These are phyloP conservation scores for Pythium aphanidermatum DNA, from an alignment of 352 stramenopile species.

Conservation along the genomic window DNA sequence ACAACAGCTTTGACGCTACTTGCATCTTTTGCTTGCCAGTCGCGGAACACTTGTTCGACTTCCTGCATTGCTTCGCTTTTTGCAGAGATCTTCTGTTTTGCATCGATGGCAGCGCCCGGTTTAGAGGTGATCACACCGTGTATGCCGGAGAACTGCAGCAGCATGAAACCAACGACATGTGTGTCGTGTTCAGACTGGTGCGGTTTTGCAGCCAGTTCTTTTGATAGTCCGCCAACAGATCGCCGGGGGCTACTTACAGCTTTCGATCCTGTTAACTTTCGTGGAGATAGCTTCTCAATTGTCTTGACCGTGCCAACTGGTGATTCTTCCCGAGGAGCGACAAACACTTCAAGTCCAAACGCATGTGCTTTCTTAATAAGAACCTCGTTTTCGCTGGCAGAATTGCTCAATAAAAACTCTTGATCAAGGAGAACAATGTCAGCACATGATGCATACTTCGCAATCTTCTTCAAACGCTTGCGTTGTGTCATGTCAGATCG, in stretches of 20 bases:
- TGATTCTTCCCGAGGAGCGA: conserved; percentile 15
- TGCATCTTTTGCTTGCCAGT: conserved; percentile 26
- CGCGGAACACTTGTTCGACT: conserved; percentile 29
- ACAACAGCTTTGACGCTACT: conserved; percentile 3
- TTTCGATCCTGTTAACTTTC: background rate
- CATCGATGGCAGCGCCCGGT: conserved; percentile 22
- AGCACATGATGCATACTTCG: conserved; percentile 18
- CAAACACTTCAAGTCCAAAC: conserved; percentile 24
- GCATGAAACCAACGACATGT: conserved; percentile 26
- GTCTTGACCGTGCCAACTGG: background rate
- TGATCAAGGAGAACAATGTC: conserved; percentile 29
- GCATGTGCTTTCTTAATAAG: conserved; percentile 21
- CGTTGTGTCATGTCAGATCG: conserved; percentile 9
- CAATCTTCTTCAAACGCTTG: conserved; percentile 21
- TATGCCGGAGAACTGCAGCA: conserved; percentile 29
- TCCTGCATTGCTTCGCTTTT: conserved; percentile 26
- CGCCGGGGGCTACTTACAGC: background rate
- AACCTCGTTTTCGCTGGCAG: conserved; percentile 26
- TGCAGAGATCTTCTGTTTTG: conserved; percentile 16
- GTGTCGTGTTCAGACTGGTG: conserved; percentile 12
- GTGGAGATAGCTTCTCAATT: background rate
- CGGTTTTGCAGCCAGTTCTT: conserved; percentile 5
- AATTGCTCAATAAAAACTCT: conserved; percentile 26
- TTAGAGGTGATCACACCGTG: conserved; percentile 25
- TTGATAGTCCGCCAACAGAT: conserved; percentile 1